Evolutionary conservation across 768 basidiomycete species (phyloP).

Genomic region (Auricularia sp.): DNA sequence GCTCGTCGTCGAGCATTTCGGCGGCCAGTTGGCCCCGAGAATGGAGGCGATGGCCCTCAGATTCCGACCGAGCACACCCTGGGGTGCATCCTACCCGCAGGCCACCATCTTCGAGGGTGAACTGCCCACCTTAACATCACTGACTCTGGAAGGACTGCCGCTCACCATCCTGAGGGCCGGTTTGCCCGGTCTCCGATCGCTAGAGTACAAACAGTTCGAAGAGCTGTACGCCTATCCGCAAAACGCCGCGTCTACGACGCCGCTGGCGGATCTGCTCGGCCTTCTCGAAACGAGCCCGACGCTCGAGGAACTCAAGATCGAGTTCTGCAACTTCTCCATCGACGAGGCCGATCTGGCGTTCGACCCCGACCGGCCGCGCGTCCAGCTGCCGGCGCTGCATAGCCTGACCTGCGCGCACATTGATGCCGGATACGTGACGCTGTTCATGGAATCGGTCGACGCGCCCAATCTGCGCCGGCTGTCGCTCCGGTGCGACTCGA

Average conservation of each 20-base stretch:
- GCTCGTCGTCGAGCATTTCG: conserved; percentile 13
- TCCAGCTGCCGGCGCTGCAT: conserved; percentile 13
- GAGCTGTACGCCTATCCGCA: conserved; percentile 11
- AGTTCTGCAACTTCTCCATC: conserved; percentile 16
- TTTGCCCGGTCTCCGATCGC: conserved; percentile 16
- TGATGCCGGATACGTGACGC: conserved; percentile 18
- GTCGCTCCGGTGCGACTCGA: conserved; percentile 17
- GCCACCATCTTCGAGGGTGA: not conserved
- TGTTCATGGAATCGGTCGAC: conserved; percentile 20
- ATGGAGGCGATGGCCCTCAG: conserved; percentile 21
- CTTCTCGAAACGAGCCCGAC: conserved; percentile 11
- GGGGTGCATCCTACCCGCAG: not conserved
- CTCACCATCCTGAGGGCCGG: conserved; percentile 16
- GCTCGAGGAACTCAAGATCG: conserved; percentile 17
- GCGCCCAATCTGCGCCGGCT: conserved; percentile 16
- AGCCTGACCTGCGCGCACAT: conserved; percentile 16
- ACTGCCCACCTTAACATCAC: not conserved
- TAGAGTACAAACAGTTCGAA: conserved; percentile 18
- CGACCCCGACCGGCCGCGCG: conserved; percentile 9
- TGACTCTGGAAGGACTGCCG: conserved; percentile 13
- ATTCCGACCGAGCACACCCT: conserved; percentile 16
- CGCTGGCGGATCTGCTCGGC: conserved; percentile 17
- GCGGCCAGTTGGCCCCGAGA: conserved; percentile 14
- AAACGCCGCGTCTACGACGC: conserved; percentile 12
- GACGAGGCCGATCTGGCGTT: conserved; percentile 18